phyloP scores from a whole-genome alignment of 768 basidiomycete genomes.

The Asterophora lycoperdoides region DNA sequence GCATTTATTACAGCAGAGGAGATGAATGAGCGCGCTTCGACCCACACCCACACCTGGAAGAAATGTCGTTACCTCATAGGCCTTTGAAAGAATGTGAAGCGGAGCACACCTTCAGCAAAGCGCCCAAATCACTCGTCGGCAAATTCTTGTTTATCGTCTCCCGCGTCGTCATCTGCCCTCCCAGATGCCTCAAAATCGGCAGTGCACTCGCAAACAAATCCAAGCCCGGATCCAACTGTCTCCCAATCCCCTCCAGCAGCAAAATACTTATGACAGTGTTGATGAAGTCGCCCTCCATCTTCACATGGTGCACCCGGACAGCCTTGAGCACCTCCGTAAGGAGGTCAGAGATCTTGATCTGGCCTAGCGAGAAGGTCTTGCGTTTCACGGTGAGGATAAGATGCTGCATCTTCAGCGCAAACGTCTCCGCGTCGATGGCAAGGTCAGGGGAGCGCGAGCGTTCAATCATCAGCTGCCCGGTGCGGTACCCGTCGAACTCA shows the following conservation, averaged over 20 bases:
- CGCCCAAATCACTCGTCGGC: conserved; percentile 70
- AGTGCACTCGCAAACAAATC: conserved; percentile 95
- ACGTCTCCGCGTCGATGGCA: conserved; percentile 88
- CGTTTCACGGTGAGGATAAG: conserved; percentile 90
- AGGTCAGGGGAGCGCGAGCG: conserved; percentile 89
- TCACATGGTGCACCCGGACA: conserved; percentile 91
- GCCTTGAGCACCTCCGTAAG: conserved; percentile 82
- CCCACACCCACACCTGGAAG: conserved; percentile 81
- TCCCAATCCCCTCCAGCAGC: conserved; percentile 91
- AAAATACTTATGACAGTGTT: conserved; percentile 96
- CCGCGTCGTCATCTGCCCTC: conserved; percentile 83
- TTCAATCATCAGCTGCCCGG: conserved; percentile 94
- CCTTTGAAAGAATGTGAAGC: not conserved
- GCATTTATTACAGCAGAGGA: conserved; percentile 72
- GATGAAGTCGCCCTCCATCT: conserved; percentile 98
- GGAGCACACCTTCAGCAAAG: conserved; percentile 76
- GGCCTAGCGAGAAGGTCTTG: conserved; percentile 95
- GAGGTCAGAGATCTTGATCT: conserved; percentile 94
- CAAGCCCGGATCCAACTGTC: conserved; percentile 86
- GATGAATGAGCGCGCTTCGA: conserved; percentile 88
- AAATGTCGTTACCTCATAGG: not conserved
- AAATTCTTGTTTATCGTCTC: conserved; percentile 50
- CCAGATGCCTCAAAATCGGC: conserved; percentile 89
- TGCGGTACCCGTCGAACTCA: conserved; percentile 94
- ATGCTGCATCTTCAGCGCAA: conserved; percentile 97